These are phyloP conservation scores for Tuber melanosporum DNA, from an alignment of 495 filamentous ascomycete genomes.

Conservation along the genomic window DNA sequence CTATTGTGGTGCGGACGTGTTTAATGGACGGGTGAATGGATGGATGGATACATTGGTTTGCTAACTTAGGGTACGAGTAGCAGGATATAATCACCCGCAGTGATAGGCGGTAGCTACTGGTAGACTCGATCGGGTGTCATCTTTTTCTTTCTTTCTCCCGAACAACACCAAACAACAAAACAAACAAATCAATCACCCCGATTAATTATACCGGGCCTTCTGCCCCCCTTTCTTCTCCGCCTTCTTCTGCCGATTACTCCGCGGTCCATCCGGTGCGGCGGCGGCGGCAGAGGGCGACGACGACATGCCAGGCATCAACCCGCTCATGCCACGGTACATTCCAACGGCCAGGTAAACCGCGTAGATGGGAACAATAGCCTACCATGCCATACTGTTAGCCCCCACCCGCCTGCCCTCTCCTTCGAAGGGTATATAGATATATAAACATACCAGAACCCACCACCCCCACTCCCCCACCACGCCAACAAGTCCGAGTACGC, in stretches of 20 bases:
- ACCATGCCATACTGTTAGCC: conserved; percentile 39
- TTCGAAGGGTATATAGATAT: no score
- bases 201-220: conserved; percentile 26
- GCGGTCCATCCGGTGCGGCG: conserved; percentile 8
- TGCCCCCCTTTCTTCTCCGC: conserved; percentile 56
- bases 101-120: not conserved
- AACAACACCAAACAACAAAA: not conserved
- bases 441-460: conserved; percentile 55
- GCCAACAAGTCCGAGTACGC: conserved; percentile 56
- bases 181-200: not conserved
- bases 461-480: conserved; percentile 70
- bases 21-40: not conserved
- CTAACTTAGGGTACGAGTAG: not conserved
- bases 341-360: conserved; percentile 50
- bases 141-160: not conserved
- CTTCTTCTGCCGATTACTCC: conserved; percentile 59
- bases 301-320: conserved; percentile 43
- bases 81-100: not conserved
- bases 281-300: conserved; percentile 9
- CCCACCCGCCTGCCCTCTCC: not conserved
- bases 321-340: conserved; percentile 51
- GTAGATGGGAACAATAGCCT: conserved; percentile 53
- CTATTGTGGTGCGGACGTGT: not conserved
- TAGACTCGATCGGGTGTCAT: not conserved
- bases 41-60: not conserved